These are phyloP conservation scores for Yamadazyma atlantica DNA, from an alignment of 1,139 yeast genomes.

Conservation along the genomic window DNA sequence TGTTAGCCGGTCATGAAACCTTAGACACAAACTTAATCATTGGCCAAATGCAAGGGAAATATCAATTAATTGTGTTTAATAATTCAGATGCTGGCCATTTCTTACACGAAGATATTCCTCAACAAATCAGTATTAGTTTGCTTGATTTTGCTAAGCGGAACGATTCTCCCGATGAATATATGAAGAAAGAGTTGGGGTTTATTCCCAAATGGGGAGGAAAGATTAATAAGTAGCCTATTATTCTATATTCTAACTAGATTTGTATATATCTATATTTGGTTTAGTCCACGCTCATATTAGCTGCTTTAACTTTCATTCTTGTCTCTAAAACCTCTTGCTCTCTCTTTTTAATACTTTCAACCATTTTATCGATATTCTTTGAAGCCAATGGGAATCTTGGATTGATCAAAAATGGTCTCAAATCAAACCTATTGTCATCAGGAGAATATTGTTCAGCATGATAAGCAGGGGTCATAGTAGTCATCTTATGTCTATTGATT, in stretches of 20 bases:
- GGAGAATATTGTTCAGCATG: slow-evolving; percentile 98
- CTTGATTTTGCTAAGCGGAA: slow-evolving; percentile 50
- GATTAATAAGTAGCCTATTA: slow-evolving; percentile 26
- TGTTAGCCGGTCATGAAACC: slow-evolving; percentile 89
- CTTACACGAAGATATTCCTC: slow-evolving; percentile 86
- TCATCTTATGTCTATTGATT: slow-evolving; percentile 93
- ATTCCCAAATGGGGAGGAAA: slow-evolving; percentile 55
- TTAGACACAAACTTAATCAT: slow-evolving; percentile 81
- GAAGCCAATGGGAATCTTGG: slow-evolving; percentile 93
- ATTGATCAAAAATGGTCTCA: slow-evolving; percentile 88
- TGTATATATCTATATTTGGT: not conserved
- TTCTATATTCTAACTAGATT: not conserved
- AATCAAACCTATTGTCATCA: slow-evolving; percentile 93
- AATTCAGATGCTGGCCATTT: slow-evolving; percentile 76
- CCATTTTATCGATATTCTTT: slow-evolving; percentile 79
- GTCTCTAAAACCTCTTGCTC: slow-evolving; percentile 25
- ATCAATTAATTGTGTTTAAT: slow-evolving; percentile 81
- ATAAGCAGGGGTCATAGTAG: slow-evolving; percentile 92
- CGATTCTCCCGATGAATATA: slow-evolving; percentile 35
- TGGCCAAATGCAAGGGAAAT: slow-evolving; percentile 97
- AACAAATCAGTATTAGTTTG: slow-evolving; percentile 58
- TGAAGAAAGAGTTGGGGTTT: slow-evolving; percentile 40
- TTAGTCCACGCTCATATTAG: not conserved
- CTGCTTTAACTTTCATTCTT: slow-evolving; percentile 31
- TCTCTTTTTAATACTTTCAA: slow-evolving; percentile 48